A percentile compares a stretch with the other conserved stretches of the same genome.
Conservation (phyloP, 2,329 filamentous ascomycete species). For the Spiromastix sp. region DNA sequence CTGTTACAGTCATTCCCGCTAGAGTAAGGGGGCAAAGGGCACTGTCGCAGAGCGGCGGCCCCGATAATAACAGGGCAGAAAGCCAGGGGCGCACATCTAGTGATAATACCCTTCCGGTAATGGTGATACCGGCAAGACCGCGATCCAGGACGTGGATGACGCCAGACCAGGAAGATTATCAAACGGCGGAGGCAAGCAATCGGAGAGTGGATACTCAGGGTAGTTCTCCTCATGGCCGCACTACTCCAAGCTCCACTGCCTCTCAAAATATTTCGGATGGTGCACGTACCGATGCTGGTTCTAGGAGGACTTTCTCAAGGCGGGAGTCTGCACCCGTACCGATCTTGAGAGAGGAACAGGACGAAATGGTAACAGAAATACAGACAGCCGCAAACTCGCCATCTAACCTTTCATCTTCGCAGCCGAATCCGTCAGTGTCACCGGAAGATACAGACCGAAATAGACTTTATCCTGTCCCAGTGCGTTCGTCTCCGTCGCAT, state of each 20-base stretch:
- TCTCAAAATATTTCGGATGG: not conserved
- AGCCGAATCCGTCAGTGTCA: too few relatives aligned
- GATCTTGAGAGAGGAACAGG: slow-evolving; percentile 1
- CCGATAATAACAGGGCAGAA: too few relatives aligned
- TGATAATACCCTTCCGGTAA: slow-evolving; percentile 39
- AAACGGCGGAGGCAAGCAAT: not conserved
- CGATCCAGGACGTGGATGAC: slow-evolving; percentile 44
- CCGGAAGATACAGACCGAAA: too few relatives aligned
- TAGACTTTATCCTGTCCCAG: too few relatives aligned
- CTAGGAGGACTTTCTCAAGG: not conserved
- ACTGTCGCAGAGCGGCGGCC: slow-evolving; percentile 45
- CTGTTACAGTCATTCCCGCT: slow-evolving; percentile 52
- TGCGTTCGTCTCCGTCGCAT: too few relatives aligned
- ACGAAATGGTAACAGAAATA: too few relatives aligned
- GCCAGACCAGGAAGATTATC: slow-evolving; percentile 10
- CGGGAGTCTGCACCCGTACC: slow-evolving; percentile 1
- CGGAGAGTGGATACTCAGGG: not conserved
- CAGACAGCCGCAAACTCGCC: too few relatives aligned
- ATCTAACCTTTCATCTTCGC: too few relatives aligned
- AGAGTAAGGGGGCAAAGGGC: slow-evolving; percentile 43
- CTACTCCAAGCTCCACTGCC: not conserved
- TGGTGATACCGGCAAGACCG: slow-evolving; percentile 50
- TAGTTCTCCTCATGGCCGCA: not conserved
- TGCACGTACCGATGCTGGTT: not conserved
- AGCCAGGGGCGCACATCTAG: too few relatives aligned